Percentiles rank a stretch among this genome's conserved stretches.
These are phyloP conservation scores for Bipolaris zeicola DNA, from an alignment of 2,329 filamentous ascomycete species.

Conservation along the genomic window DNA sequence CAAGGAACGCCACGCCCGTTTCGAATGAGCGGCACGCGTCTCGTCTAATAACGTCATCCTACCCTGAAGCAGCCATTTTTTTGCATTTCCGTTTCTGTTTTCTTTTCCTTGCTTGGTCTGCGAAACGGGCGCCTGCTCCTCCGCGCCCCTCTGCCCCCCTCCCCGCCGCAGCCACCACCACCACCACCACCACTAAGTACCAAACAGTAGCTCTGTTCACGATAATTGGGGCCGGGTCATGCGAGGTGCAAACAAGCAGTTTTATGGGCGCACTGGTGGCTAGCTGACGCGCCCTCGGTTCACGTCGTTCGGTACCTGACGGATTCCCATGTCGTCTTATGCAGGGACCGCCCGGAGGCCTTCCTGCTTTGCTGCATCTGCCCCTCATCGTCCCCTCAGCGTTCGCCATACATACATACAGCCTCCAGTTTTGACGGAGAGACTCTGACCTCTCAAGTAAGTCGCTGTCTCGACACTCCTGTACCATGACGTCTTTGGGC, in stretches of 20 bases:
- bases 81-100: background rate
- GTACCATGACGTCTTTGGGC: slow-evolving; percentile 19
- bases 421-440: background rate
- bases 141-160: background rate
- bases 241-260: slow-evolving; percentile 21
- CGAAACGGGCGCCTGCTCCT: background rate
- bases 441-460: slow-evolving; percentile 1
- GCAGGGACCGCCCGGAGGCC: slow-evolving; percentile 32
- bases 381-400: slow-evolving; percentile 6
- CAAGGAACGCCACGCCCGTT: background rate
- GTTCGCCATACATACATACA: background rate
- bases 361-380: slow-evolving; percentile 15
- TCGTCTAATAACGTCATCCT: background rate
- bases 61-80: background rate
- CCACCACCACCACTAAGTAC: background rate
- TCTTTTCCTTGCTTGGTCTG: background rate
- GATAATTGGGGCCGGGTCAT: slow-evolving; percentile 21
- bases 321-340: slow-evolving; percentile 25
- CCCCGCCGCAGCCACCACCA: background rate
- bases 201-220: background rate
- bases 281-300: slow-evolving; percentile 22
- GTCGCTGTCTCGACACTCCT: slow-evolving; percentile 4
- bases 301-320: slow-evolving; percentile 29
- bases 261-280: slow-evolving; percentile 24
- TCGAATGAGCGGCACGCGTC: slow-evolving; percentile 1